A percentile compares a stretch with the other conserved stretches of the same genome.
Conservation (phyloP, 2,329 filamentous ascomycete genomes). For the Neobulgaria alba region DNA sequence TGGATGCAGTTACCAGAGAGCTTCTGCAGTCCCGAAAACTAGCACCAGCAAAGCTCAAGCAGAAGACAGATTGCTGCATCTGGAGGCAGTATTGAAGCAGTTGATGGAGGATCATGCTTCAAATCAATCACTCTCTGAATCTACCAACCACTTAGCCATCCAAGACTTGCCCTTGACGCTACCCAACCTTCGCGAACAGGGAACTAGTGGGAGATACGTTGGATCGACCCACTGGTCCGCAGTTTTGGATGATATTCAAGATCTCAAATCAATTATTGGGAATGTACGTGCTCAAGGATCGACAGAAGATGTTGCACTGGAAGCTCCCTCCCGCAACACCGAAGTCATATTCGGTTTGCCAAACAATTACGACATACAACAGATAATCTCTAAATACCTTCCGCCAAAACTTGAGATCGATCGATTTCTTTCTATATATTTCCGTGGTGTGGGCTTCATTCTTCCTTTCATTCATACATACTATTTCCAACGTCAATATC, state of each 20-base stretch:
- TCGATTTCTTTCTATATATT: slow-evolving; percentile 15
- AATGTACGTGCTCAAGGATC: not conserved
- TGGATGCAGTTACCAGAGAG: slow-evolving; percentile 10
- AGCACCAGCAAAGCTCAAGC: not conserved
- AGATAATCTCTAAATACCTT: slow-evolving; percentile 13
- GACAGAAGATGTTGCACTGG: not conserved
- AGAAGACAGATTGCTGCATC: slow-evolving; percentile 11
- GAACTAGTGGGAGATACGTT: slow-evolving; percentile 4
- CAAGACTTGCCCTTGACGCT: no score
- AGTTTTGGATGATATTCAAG: slow-evolving; percentile 20
- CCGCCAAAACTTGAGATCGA: slow-evolving; percentile 17
- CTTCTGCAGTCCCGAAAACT: not conserved
- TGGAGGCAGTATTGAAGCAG: slow-evolving; percentile 12
- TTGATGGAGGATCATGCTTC: no score
- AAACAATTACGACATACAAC: slow-evolving; percentile 6
- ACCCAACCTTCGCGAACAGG: no score
- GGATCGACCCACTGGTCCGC: slow-evolving; percentile 20
- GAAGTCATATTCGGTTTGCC: slow-evolving; percentile 15
- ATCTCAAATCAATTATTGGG: slow-evolving; percentile 9
- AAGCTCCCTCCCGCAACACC: not conserved
- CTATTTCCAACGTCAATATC: slow-evolving; percentile 20
- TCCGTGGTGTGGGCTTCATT: slow-evolving; percentile 12
- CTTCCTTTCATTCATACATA: slow-evolving; percentile 17
- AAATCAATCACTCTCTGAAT: not conserved
- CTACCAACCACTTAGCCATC: not conserved